Percentiles rank a stretch among this genome's conserved stretches.
Conservation (phyloP, 2,329 filamentous ascomycete genomes). For the Phyllosticta paracitricarpa region DNA sequence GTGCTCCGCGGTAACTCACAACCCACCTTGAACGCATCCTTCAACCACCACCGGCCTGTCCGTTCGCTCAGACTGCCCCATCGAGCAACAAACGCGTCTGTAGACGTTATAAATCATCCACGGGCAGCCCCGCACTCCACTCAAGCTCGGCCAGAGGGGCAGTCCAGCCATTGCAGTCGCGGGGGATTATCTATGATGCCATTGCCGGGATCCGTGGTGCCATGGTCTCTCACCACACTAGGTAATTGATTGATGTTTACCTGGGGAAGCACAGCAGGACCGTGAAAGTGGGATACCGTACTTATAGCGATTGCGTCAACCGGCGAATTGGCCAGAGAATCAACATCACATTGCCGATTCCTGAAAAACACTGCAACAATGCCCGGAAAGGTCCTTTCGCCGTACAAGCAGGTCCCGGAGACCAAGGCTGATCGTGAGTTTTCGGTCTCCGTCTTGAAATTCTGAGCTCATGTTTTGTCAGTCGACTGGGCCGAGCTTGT, state of each 20-base stretch:
- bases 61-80: not conserved
- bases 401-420: conserved; percentile 23
- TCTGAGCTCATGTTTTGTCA: conserved; percentile 2
- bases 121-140: not conserved
- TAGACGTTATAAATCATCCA: not conserved
- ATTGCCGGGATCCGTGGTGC: conserved; percentile 4
- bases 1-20: not conserved
- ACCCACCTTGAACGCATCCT: not conserved
- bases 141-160: not conserved
- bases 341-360: not conserved
- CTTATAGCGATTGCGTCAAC: conserved; percentile 3
- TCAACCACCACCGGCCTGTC: not conserved
- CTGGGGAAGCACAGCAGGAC: not conserved
- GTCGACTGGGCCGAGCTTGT: conserved; percentile 47
- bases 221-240: conserved; percentile 1
- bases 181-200: conserved; percentile 9
- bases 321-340: not conserved
- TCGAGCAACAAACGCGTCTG: not conserved
- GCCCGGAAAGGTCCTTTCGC: conserved; percentile 13
- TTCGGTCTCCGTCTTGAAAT: no score
- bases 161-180: not conserved
- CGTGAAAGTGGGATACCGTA: not conserved
- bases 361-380: conserved; percentile 8
- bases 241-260: not conserved
- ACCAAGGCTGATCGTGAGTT: conserved; percentile 20